Conservation (phyloP, 2,329 filamentous ascomycete genomes). For the Fusarium fujikuroi region DNA sequence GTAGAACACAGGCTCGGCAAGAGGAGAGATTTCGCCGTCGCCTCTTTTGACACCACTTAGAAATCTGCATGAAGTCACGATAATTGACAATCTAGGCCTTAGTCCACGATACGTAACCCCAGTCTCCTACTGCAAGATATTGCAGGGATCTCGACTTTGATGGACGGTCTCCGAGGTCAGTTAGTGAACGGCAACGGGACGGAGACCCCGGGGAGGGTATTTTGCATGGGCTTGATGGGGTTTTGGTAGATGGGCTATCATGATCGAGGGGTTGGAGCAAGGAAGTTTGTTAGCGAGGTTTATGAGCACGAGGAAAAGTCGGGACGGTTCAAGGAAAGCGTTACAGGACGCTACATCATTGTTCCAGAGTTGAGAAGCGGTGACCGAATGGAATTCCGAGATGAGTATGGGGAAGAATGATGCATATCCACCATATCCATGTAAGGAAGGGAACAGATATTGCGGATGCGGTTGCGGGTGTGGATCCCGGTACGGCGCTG, state of each 20-base stretch:
- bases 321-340: conserved; percentile 26
- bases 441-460: conserved; percentile 15
- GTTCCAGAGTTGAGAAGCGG: conserved; percentile 30
- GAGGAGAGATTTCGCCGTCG: conserved; percentile 19
- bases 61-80: conserved; percentile 23
- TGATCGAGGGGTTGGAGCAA: background rate
- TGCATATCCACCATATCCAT: conserved; percentile 12
- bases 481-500: conserved; percentile 26
- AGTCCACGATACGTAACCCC: conserved; percentile 16
- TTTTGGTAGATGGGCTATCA: conserved; percentile 4
- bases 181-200: conserved; percentile 16
- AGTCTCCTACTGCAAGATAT: conserved; percentile 20
- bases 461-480: conserved; percentile 24
- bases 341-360: conserved; percentile 15
- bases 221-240: conserved; percentile 1
- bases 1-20: conserved; percentile 28
- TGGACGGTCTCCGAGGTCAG: conserved; percentile 27
- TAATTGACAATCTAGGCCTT: conserved; percentile 19
- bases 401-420: conserved; percentile 8
- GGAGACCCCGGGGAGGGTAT: background rate
- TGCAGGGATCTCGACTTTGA: conserved; percentile 15
- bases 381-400: conserved; percentile 30
- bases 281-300: conserved; percentile 4
- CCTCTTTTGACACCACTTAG: background rate
- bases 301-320: conserved; percentile 43